Evolutionary conservation across 2,329 filamentous ascomycete species (phyloP).

Genomic region (Sphaerostilbella broomeana): DNA sequence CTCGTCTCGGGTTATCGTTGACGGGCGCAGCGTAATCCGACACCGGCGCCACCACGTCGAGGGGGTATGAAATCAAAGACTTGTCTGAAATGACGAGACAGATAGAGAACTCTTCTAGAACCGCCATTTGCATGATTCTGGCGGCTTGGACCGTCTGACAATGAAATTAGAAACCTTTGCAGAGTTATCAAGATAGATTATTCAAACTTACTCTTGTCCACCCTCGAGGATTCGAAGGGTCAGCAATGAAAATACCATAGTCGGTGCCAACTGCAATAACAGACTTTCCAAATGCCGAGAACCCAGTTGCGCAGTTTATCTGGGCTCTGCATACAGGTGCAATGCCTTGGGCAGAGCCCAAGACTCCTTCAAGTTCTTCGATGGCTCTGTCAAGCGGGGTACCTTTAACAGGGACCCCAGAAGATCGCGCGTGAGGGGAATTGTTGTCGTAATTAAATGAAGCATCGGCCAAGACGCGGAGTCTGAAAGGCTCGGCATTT

Average conservation of each 20-base stretch:
- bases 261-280: slow-evolving; percentile 95
- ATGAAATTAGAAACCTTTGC: not conserved
- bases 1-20: slow-evolving; percentile 69
- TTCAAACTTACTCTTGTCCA: slow-evolving; percentile 69
- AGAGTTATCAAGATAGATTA: not conserved
- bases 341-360: slow-evolving; percentile 64
- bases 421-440: slow-evolving; percentile 52
- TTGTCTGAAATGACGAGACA: slow-evolving; percentile 90
- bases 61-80: slow-evolving; percentile 83
- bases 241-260: slow-evolving; percentile 84
- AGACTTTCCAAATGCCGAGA: slow-evolving; percentile 73
- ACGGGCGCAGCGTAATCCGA: slow-evolving; percentile 54
- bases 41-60: slow-evolving; percentile 71
- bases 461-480: slow-evolving; percentile 86
- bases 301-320: slow-evolving; percentile 90
- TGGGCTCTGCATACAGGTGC: slow-evolving; percentile 73
- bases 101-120: slow-evolving; percentile 91
- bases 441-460: slow-evolving; percentile 75
- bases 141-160: slow-evolving; percentile 64
- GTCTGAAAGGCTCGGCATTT: slow-evolving; percentile 89
- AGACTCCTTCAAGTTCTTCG: slow-evolving; percentile 74
- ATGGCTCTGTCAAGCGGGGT: slow-evolving; percentile 91
- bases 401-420: slow-evolving; percentile 71
- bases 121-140: slow-evolving; percentile 84
- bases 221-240: slow-evolving; percentile 80